Evolutionary conservation across 257 asterid species (phyloP), one percentile per base, ranked within the genome.

Genomic region (Solanum clarkiae): DNA sequence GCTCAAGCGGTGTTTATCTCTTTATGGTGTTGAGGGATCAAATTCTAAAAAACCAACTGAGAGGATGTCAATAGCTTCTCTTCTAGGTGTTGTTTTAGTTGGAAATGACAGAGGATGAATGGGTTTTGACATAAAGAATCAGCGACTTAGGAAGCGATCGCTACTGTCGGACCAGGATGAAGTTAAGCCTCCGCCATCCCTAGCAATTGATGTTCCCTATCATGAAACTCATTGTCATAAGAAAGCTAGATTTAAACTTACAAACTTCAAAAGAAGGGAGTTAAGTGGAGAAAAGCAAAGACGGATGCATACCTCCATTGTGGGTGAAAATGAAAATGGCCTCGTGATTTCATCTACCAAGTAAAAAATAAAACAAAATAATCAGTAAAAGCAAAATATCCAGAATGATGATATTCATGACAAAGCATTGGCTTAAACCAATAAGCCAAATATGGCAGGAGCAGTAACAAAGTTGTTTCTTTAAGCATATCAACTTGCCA

Each of bases 131-230:
- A 93, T 92, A 62, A 95, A 97, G 94, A 93, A 91, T 12, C 96
- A 91, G 2, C 94, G 97, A 85, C 86, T 87, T 13, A 93, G 80
- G 77, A 90, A 90, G 86, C 87, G 88, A 36, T 97, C 98, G 29
- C 97, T 94, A 79, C 96, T 94, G 89, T 95, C 98, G 8, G 99
- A 97, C 81, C 94, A 92, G 53, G 98, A 93, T 82, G 98, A 97
- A 79, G 92, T 92, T 12, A 98, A 97, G 77, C 97, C 98, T 68
- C 92, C 89, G 74, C 97, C 91, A 81, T 94, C 95, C 88, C 94
- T 88, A 60, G 92, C 96, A 18, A 90, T 95, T 32, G 98, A 94
- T 68, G 97, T 91, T 89, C 96, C 99, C 99, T 97, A 88, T 82
- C 15, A 87, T 88, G 80, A 69, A 42, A 45, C 4, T 49, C 53